These are phyloP conservation scores for Candida peoriensis DNA, from an alignment of 805 yeast genomes.

Conservation along the genomic window DNA sequence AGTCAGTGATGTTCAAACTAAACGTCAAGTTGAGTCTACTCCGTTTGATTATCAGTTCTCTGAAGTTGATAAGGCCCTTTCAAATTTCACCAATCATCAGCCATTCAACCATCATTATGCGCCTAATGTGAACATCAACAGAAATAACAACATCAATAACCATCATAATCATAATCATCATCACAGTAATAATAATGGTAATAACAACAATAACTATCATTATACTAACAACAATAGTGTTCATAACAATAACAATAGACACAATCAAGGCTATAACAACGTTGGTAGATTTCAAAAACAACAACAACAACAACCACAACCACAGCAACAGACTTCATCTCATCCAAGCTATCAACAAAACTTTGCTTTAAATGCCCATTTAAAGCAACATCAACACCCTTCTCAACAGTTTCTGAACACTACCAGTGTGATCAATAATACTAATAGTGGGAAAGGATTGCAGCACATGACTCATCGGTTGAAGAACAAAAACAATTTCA, in stretches of 20 bases:
- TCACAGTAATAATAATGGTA: slow-evolving; percentile 6
- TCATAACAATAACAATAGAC: slow-evolving; percentile 4
- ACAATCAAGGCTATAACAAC: no score
- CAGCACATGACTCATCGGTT: no score
- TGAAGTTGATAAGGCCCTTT: slow-evolving; percentile 26
- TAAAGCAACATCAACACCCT: slow-evolving; percentile 23
- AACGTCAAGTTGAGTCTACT: slow-evolving; percentile 10
- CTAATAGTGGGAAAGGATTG: no score
- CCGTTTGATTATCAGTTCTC: slow-evolving; percentile 23
- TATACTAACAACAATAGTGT: slow-evolving; percentile 2
- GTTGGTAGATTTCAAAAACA: slow-evolving; percentile 4
- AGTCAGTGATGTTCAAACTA: no score
- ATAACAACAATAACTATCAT: slow-evolving; percentile 4
- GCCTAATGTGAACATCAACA: slow-evolving; percentile 23
- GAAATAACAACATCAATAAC: slow-evolving; percentile 9
- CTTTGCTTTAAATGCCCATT: slow-evolving; percentile 19
- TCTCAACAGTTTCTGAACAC: no score
- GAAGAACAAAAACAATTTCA: no score
- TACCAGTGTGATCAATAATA: no score
- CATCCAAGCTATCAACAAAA: slow-evolving; percentile 11
- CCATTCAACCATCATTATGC: slow-evolving; percentile 27
- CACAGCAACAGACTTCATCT: no score
- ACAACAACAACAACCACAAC: slow-evolving; percentile 7
- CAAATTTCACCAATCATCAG: slow-evolving; percentile 26
- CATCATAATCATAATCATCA: slow-evolving; percentile 8